Conservation (phyloP, 1,284 basidiomycete species). For the Rhodotorula sp. region DNA sequence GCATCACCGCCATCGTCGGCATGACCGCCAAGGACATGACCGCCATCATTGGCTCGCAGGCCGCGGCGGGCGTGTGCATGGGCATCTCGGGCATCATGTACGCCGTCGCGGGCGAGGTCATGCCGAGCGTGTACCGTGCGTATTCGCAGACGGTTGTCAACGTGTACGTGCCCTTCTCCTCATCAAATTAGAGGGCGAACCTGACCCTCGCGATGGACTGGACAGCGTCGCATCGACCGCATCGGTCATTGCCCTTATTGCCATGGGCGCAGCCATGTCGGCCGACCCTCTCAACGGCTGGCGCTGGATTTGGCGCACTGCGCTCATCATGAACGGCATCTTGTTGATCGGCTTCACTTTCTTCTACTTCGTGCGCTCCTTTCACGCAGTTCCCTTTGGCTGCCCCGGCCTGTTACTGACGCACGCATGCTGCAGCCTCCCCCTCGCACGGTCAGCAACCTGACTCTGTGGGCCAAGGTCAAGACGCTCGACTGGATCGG, state of each 20-base stretch:
- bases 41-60: conserved; percentile 17
- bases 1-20: conserved; percentile 20
- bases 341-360: conserved; percentile 11
- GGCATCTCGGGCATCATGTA: conserved; percentile 26
- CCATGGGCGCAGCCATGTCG: conserved; percentile 6
- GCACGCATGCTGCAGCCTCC: conserved; percentile 1
- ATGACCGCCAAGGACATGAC: conserved; percentile 24
- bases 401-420: not conserved
- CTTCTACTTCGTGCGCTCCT: conserved; percentile 11
- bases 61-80: conserved; percentile 6
- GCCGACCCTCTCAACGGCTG: conserved; percentile 25
- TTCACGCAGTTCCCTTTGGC: too few species aligned
- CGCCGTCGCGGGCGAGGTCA: conserved; percentile 15
- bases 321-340: conserved; percentile 11
- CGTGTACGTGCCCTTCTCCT: not conserved
- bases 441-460: conserved; percentile 9
- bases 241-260: conserved; percentile 15
- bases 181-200: too few species aligned
- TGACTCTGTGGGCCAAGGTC: not conserved
- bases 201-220: not conserved
- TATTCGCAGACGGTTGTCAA: conserved; percentile 17
- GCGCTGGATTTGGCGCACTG: conserved; percentile 19
- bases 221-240: conserved; percentile 7
- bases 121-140: conserved; percentile 16
- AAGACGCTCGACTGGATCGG: conserved; percentile 17